Percentiles rank a stretch among this genome's conserved stretches.
These are phyloP conservation scores for Metarhizium album DNA, from an alignment of 2,329 filamentous ascomycete genomes.

Conservation along the genomic window DNA sequence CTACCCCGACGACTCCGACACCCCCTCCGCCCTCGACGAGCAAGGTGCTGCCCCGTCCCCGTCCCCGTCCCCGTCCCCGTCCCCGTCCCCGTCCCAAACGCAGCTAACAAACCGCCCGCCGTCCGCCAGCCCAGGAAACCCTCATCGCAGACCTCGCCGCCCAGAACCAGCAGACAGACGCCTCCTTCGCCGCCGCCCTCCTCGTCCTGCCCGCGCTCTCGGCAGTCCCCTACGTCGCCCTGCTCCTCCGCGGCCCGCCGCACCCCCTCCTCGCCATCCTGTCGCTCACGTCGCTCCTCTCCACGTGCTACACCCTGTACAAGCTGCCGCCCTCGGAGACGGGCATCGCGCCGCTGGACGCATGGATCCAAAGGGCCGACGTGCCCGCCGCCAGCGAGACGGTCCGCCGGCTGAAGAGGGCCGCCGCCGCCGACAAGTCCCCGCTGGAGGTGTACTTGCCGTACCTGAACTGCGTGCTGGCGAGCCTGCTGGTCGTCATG, in stretches of 20 bases:
- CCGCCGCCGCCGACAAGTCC: conserved; percentile 12
- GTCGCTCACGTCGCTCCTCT: conserved; percentile 50
- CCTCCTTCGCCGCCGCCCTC: conserved; percentile 46
- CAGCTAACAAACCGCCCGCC: conserved; percentile 9
- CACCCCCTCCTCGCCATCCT: conserved; percentile 40
- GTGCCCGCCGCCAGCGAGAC: conserved; percentile 10
- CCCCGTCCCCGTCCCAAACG: neutral
- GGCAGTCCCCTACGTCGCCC: conserved; percentile 39
- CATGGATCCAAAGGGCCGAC: conserved; percentile 22
- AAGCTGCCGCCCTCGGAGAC: conserved; percentile 43
- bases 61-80: neutral
- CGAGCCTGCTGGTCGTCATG: conserved; percentile 36
- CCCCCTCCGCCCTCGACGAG: conserved; percentile 60
- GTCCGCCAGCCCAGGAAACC: conserved; percentile 48
- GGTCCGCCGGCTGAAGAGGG: conserved; percentile 9
- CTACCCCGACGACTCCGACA: conserved; percentile 53
- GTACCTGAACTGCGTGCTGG: conserved; percentile 48
- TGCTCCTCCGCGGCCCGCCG: conserved; percentile 21
- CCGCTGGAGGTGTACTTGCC: conserved; percentile 50
- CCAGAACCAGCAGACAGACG: conserved; percentile 47
- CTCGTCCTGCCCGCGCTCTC: conserved; percentile 48
- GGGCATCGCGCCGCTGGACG: conserved; percentile 40
- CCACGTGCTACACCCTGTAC: conserved; percentile 51
- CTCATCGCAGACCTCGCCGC: conserved; percentile 45
- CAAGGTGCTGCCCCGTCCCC: conserved; percentile 50